Evolutionary conservation across 805 yeast species (phyloP).

Genomic region (Myxozyma neotropica): DNA sequence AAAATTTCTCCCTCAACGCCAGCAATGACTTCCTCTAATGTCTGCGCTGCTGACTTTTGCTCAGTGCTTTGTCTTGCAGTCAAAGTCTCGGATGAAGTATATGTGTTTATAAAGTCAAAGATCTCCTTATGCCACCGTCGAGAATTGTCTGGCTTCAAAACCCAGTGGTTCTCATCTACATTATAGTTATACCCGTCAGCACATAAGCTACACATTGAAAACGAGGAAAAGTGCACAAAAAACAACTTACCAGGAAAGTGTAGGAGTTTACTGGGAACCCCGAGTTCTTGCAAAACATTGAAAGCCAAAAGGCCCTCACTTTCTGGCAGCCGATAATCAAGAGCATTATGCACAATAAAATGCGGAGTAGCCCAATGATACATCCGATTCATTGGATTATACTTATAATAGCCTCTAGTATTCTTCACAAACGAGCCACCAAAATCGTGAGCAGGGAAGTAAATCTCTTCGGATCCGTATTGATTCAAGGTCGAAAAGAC

Average conservation of each 20-base stretch:
- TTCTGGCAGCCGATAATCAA: conserved; percentile 37
- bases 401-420: conserved; percentile 33
- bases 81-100: conserved; percentile 1
- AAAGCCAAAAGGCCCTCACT: conserved; percentile 38
- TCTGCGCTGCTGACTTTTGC: conserved; percentile 4
- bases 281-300: conserved; percentile 35
- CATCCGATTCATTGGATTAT: conserved; percentile 36
- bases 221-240: too few relatives aligned
- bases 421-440: conserved; percentile 36
- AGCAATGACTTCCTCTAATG: conserved; percentile 13
- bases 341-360: conserved; percentile 36
- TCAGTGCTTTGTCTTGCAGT: neutral
- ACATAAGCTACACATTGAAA: too few relatives aligned
- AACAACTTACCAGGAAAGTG: conserved; percentile 34
- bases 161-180: conserved; percentile 38
- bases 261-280: conserved; percentile 35
- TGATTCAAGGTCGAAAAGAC: conserved; percentile 35
- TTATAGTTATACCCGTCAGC: neutral
- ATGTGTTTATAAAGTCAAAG: conserved; percentile 31
- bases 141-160: conserved; percentile 37
- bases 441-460: conserved; percentile 37
- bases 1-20: conserved; percentile 12
- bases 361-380: conserved; percentile 38
- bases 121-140: conserved; percentile 38
- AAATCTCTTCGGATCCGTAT: conserved; percentile 36